phyloP scores from a whole-genome alignment of 306 rosid genomes.

The Malus fusca region DNA sequence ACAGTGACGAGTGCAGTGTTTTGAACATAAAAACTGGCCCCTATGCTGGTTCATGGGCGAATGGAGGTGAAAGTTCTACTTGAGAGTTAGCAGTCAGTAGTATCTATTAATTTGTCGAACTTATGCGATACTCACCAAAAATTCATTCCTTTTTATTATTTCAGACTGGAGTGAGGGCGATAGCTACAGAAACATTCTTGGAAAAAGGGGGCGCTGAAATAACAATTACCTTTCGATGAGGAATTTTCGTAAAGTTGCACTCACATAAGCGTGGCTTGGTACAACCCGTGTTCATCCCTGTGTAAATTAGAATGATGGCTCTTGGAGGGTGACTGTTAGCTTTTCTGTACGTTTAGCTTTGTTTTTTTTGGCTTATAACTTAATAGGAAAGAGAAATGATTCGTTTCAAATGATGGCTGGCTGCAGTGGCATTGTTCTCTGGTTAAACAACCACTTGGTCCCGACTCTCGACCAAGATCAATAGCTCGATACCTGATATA shows the following conservation, averaged over 20 bases:
- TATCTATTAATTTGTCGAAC: neutral
- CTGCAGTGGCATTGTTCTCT: neutral
- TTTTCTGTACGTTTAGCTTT: too few species aligned
- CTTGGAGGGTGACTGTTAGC: too few species aligned
- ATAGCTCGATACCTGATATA: neutral
- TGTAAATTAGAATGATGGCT: neutral
- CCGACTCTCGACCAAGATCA: neutral
- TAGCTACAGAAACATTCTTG: slow-evolving; percentile 54
- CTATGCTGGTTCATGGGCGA: slow-evolving; percentile 60
- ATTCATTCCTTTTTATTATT: neutral
- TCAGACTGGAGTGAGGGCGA: slow-evolving; percentile 86
- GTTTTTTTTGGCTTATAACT: too few species aligned
- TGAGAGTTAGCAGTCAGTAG: neutral
- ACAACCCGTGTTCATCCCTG: neutral
- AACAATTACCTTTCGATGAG: neutral
- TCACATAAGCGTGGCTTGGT: neutral
- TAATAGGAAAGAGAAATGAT: too few species aligned
- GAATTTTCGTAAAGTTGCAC: neutral
- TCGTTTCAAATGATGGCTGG: too few species aligned
- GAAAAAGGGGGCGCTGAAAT: slow-evolving; percentile 31
- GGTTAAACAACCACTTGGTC: neutral
- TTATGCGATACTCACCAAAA: neutral
- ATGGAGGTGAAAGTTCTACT: slow-evolving; percentile 36
- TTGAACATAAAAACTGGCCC: slow-evolving; percentile 90
- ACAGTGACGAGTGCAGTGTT: slow-evolving; percentile 85